Conservation (phyloP, 805 yeast genomes). For the Wickerhamiella domercqiae region DNA sequence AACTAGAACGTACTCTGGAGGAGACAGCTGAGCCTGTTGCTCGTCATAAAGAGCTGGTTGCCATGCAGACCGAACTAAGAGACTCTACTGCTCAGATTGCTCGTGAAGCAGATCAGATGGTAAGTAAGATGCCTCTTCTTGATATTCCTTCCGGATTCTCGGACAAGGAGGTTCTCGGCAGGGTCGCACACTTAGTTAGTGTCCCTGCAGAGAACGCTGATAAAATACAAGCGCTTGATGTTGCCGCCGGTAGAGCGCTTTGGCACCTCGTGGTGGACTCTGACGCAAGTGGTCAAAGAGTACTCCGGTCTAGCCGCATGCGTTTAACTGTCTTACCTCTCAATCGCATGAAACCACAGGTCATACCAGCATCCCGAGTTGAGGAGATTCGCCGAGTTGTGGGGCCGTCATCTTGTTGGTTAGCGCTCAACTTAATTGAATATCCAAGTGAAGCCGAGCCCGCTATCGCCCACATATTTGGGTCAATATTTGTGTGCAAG, state of each 20-base stretch:
- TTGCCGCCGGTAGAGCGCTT: constrained; percentile 83
- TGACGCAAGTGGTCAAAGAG: constrained; percentile 67
- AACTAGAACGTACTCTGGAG: neutral
- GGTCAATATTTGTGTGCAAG: constrained; percentile 71
- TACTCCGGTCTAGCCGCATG: constrained; percentile 64
- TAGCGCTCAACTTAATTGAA: constrained; percentile 71
- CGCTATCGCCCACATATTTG: constrained; percentile 89
- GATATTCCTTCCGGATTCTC: constrained; percentile 46
- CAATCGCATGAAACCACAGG: constrained; percentile 59
- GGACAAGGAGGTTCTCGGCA: constrained; percentile 57
- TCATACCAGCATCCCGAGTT: constrained; percentile 37
- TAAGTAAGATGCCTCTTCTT: constrained; percentile 8
- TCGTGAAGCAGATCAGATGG: constrained; percentile 7
- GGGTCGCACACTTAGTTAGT: constrained; percentile 72
- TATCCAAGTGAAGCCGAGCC: constrained; percentile 52
- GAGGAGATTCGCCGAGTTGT: constrained; percentile 58
- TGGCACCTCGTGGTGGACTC: constrained; percentile 85
- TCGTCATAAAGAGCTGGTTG: constrained; percentile 1
- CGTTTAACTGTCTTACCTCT: constrained; percentile 88
- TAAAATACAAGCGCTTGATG: constrained; percentile 72
- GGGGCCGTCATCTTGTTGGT: constrained; percentile 62
- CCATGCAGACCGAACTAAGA: constrained; percentile 1
- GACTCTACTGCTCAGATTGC: constrained; percentile 7
- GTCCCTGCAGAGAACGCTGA: constrained; percentile 40
- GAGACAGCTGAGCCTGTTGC: neutral